These are phyloP conservation scores for Wilhelminamyces savonicus DNA, from an alignment of 805 yeast species.

Conservation along the genomic window DNA sequence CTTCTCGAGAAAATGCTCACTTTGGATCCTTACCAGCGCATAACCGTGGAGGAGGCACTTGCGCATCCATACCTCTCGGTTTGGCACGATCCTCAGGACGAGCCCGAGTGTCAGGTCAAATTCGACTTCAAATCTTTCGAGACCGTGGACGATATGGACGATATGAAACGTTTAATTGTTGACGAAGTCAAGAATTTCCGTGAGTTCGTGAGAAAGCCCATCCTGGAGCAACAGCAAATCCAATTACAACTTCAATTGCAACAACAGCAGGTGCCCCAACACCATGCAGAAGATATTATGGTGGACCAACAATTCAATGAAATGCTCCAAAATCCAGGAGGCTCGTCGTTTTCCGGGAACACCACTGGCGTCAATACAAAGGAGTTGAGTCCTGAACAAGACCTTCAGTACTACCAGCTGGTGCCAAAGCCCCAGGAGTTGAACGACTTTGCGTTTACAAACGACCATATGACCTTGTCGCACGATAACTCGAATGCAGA, in stretches of 20 bases:
- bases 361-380: constrained; percentile 16
- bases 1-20: constrained; percentile 66
- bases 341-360: constrained; percentile 1
- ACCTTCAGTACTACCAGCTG: constrained; percentile 24
- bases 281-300: neutral
- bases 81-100: constrained; percentile 75
- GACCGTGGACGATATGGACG: constrained; percentile 69
- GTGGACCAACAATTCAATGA: too few species aligned
- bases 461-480: constrained; percentile 1
- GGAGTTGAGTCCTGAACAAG: too few species aligned
- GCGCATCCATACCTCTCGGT: constrained; percentile 80
- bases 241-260: constrained; percentile 29
- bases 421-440: constrained; percentile 41
- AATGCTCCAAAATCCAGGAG: too few species aligned
- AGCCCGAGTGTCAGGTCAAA: constrained; percentile 71
- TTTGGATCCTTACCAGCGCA: constrained; percentile 80
- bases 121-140: constrained; percentile 84
- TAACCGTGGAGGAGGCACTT: constrained; percentile 83
- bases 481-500: constrained; percentile 14
- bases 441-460: constrained; percentile 27
- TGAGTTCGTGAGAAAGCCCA: constrained; percentile 73
- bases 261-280: constrained; percentile 8
- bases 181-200: constrained; percentile 77
- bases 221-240: constrained; percentile 45
- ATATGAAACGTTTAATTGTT: constrained; percentile 69